Conservation (phyloP, 768 basidiomycete species). For the Termitomyces sp. region DNA sequence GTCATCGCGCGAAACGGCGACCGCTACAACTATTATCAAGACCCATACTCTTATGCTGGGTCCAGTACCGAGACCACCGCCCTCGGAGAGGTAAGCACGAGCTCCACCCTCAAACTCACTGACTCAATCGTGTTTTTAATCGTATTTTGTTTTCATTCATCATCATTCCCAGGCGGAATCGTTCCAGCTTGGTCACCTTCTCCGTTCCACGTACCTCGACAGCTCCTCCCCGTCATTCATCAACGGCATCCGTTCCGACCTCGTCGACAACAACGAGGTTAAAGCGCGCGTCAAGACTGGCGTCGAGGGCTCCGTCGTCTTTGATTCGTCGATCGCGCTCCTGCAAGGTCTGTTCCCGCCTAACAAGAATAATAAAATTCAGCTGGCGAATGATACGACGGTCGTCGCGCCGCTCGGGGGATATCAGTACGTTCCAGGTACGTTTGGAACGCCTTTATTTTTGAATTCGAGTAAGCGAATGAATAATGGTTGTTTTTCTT, state of each 20-base stretch:
- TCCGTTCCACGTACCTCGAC: conserved; percentile 65
- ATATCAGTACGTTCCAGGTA: conserved; percentile 84
- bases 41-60: conserved; percentile 61
- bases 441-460: conserved; percentile 6
- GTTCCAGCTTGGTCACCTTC: conserved; percentile 51
- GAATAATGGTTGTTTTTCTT: no score
- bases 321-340: conserved; percentile 80
- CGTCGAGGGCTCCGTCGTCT: conserved; percentile 80
- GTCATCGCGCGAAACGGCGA: conserved; percentile 78
- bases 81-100: conserved; percentile 55
- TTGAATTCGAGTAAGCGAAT: no score
- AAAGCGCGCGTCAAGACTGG: conserved; percentile 79
- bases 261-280: conserved; percentile 70
- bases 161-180: conserved; percentile 48
- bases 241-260: conserved; percentile 53
- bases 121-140: background rate
- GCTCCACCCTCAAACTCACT: no score
- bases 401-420: conserved; percentile 72
- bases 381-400: conserved; percentile 71
- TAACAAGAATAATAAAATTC: conserved; percentile 62
- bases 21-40: conserved; percentile 61
- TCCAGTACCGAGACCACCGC: conserved; percentile 66
- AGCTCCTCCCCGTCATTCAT: conserved; percentile 66
- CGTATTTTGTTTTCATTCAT: no score
- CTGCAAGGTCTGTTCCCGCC: conserved; percentile 87